Conservation (phyloP, 371 early-diverging fungal species). For the Nematocida ironsii region DNA sequence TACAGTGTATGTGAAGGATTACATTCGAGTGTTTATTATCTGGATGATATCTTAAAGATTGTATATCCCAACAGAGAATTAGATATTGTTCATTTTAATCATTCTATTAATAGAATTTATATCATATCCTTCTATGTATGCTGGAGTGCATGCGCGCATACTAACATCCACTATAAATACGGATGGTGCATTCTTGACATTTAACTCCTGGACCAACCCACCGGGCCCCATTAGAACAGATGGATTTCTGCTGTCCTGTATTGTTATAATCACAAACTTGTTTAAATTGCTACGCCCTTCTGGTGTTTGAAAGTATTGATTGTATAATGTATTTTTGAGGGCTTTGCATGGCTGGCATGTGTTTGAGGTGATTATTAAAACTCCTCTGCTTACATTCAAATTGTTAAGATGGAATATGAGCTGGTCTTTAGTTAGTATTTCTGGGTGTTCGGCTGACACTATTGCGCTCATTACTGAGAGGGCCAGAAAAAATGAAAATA, state of each 20-base stretch:
- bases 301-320: not conserved
- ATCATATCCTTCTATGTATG: not conserved
- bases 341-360: slow-evolving; percentile 18
- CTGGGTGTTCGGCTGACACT: not conserved
- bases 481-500: slow-evolving; percentile 19
- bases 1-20: too few species aligned
- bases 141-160: not conserved
- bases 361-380: slow-evolving; percentile 7
- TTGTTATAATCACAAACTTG: not conserved
- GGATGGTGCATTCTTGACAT: not conserved
- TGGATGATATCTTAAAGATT: too few species aligned
- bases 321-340: not conserved
- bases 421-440: not conserved
- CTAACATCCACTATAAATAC: not conserved
- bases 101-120: not conserved
- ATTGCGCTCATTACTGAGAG: not conserved
- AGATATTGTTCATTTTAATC: not conserved
- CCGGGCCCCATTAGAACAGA: not conserved
- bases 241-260: not conserved
- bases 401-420: not conserved
- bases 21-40: too few species aligned
- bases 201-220: not conserved
- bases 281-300: not conserved
- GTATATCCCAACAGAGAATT: too few species aligned
- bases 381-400: not conserved